phyloP scores from a whole-genome alignment of 2,329 filamentous ascomycete genomes.

The Akanthomyces muscarius region DNA sequence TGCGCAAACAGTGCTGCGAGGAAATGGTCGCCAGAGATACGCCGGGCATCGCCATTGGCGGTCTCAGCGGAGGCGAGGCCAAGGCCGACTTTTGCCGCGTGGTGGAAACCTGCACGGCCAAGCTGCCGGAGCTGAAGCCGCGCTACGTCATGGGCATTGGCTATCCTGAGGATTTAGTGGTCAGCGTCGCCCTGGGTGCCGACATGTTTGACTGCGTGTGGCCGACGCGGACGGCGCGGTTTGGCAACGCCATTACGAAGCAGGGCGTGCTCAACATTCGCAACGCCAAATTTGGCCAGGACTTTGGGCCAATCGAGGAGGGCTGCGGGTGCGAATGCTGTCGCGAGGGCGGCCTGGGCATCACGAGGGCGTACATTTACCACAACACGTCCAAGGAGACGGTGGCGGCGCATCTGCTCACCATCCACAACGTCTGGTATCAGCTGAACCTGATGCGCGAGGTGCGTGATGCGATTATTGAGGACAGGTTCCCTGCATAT shows the following conservation, averaged over 20 bases:
- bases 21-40: constrained; percentile 90
- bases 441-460: constrained; percentile 78
- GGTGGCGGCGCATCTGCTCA: constrained; percentile 77
- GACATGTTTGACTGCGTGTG: constrained; percentile 99
- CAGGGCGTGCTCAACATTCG: constrained; percentile 80
- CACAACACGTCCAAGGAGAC: constrained; percentile 95
- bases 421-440: constrained; percentile 95
- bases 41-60: constrained; percentile 93
- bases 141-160: constrained; percentile 99
- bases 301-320: constrained; percentile 80
- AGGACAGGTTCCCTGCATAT: constrained; percentile 75
- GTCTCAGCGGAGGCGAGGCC: constrained; percentile 89
- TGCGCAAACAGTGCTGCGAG: constrained; percentile 76
- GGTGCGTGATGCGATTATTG: constrained; percentile 72
- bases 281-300: constrained; percentile 67
- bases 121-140: constrained; percentile 89
- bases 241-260: constrained; percentile 88
- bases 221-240: constrained; percentile 93
- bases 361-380: constrained; percentile 85
- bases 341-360: constrained; percentile 65
- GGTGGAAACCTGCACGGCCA: constrained; percentile 76
- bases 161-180: constrained; percentile 92
- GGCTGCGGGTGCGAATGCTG: constrained; percentile 81
- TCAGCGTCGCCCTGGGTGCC: constrained; percentile 87
- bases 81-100: constrained; percentile 91